Evolutionary conservation across 2,329 filamentous ascomycete genomes (phyloP).

Genomic region (Penicillium brevicompactum): DNA sequence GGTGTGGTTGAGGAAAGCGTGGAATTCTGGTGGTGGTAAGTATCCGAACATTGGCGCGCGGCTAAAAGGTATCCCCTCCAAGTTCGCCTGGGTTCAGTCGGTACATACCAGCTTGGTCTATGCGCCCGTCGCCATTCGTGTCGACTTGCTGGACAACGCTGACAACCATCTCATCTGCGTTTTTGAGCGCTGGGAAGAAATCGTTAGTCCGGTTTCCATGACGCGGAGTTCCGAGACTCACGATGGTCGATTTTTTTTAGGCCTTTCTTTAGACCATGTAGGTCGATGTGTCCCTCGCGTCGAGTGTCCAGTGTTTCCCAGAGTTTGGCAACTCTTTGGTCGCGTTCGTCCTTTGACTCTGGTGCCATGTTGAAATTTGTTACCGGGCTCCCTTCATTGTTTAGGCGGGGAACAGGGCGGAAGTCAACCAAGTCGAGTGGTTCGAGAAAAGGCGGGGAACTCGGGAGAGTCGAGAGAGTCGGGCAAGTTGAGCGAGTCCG

Average conservation of each 20-base stretch:
- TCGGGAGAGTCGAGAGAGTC: conserved; percentile 6
- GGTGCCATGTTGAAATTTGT: conserved; percentile 62
- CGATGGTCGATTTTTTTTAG: conserved; percentile 89
- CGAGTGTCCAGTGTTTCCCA: conserved; percentile 82
- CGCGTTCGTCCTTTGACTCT: conserved; percentile 76
- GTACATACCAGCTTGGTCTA: conserved; percentile 80
- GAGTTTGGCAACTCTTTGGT: conserved; percentile 78
- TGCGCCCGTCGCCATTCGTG: conserved; percentile 81
- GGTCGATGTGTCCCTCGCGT: conserved; percentile 76
- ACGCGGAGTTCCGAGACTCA: conserved; percentile 51
- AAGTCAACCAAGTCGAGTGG: conserved; percentile 16
- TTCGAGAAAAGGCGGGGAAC: conserved; percentile 12
- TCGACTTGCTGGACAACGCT: conserved; percentile 83
- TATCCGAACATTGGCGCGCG: conserved; percentile 17
- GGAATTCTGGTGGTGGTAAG: conserved; percentile 69
- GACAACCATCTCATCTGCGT: conserved; percentile 82
- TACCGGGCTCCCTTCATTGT: conserved; percentile 51
- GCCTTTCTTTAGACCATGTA: conserved; percentile 81
- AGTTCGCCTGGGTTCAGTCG: background rate
- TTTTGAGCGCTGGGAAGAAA: conserved; percentile 66
- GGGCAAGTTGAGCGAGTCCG: background rate
- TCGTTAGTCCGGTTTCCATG: conserved; percentile 15
- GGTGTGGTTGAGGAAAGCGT: conserved; percentile 80
- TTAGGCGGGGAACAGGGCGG: conserved; percentile 17
- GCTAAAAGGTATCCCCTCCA: conserved; percentile 17